A percentile compares a stretch with the other conserved stretches of the same genome.
These are phyloP conservation scores for Ophiostoma perfectum DNA, from an alignment of 2,329 filamentous ascomycete species.

Conservation along the genomic window DNA sequence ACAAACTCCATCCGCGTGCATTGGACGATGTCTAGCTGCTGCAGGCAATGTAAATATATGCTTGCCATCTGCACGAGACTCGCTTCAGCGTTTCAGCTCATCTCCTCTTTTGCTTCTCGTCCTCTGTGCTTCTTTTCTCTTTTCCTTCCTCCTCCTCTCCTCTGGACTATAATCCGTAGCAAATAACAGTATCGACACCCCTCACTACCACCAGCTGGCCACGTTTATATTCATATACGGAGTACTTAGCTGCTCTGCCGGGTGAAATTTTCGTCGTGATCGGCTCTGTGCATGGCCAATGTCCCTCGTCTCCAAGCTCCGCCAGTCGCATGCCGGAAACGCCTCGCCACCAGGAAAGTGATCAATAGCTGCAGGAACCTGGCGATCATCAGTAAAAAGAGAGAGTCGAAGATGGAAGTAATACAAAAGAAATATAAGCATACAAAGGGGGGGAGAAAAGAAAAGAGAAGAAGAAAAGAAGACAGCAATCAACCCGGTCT, in stretches of 20 bases:
- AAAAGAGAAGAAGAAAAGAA: not conserved
- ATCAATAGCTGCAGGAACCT: constrained; percentile 3
- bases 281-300: not conserved
- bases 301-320: not conserved
- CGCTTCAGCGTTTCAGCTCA: constrained; percentile 5
- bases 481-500: not conserved
- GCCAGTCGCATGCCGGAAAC: not conserved
- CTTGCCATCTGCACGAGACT: constrained; percentile 1
- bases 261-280: not conserved
- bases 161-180: no score
- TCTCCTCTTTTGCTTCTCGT: no score
- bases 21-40: not conserved
- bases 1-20: constrained; percentile 9
- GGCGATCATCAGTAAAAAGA: not conserved
- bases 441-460: not conserved
- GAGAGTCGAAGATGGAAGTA: not conserved
- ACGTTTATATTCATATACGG: not conserved
- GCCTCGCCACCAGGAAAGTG: not conserved
- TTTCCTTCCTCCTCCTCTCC: no score
- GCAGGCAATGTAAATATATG: not conserved
- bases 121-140: no score
- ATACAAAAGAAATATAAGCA: not conserved
- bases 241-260: not conserved
- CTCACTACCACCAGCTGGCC: not conserved
- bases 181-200: not conserved